Conservation (phyloP, 2,329 filamentous ascomycete species). For the Stagonosporopsis chrysanthemi region DNA sequence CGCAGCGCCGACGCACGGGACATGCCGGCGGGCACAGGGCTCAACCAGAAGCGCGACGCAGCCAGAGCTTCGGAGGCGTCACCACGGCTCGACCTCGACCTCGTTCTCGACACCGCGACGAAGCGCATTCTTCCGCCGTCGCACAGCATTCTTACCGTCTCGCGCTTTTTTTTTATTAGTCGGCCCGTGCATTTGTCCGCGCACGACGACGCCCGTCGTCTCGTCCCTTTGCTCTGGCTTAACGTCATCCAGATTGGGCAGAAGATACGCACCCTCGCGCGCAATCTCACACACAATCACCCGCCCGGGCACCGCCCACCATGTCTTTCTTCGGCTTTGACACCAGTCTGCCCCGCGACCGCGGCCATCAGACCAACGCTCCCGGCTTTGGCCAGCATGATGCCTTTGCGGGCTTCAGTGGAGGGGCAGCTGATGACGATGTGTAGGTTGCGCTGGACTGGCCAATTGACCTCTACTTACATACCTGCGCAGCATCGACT, state of each 20-base stretch:
- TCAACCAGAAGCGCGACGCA: background rate
- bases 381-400: constrained; percentile 88
- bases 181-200: background rate
- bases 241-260: constrained; percentile 31
- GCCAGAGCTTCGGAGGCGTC: background rate
- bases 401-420: constrained; percentile 84
- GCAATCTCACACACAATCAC: constrained; percentile 9
- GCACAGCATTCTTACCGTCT: background rate
- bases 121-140: constrained; percentile 8
- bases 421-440: constrained; percentile 64
- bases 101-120: background rate
- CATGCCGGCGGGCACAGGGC: constrained; percentile 1
- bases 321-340: constrained; percentile 97
- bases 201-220: constrained; percentile 14
- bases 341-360: constrained; percentile 68
- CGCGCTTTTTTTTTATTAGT: background rate
- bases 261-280: constrained; percentile 7
- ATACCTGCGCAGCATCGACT: constrained; percentile 73
- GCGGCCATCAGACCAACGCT: constrained; percentile 70
- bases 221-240: constrained; percentile 17
- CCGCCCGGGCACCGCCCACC: constrained; percentile 15
- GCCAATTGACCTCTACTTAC: constrained; percentile 50
- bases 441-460: constrained; percentile 55
- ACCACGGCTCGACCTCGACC: background rate
- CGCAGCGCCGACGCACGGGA: background rate